phyloP scores from a whole-genome alignment of 352 stramenopile genomes.

The Hyaloperonospora brassicae region DNA sequence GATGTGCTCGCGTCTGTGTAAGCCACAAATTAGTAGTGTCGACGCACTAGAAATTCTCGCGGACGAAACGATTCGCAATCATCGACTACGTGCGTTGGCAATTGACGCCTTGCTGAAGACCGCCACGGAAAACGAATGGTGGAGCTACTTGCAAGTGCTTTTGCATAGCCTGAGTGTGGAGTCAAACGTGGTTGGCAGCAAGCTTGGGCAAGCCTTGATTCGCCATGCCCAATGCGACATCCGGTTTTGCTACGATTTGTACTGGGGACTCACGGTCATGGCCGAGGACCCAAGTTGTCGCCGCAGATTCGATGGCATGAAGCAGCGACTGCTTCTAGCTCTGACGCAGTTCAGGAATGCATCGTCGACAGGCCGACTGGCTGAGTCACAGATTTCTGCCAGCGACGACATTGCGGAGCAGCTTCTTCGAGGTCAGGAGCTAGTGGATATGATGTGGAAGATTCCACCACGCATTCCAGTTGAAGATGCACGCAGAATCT shows the following conservation, averaged over 20 bases:
- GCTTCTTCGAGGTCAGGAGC: slow-evolving; percentile 74
- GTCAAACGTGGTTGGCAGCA: slow-evolving; percentile 49
- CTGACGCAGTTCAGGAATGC: slow-evolving; percentile 61
- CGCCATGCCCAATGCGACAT: slow-evolving; percentile 70
- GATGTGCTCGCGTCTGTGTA: slow-evolving; percentile 78
- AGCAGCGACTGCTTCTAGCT: slow-evolving; percentile 66
- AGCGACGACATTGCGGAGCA: slow-evolving; percentile 67
- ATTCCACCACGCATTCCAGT: slow-evolving; percentile 62
- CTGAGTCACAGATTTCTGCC: slow-evolving; percentile 22
- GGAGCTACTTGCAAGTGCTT: slow-evolving; percentile 64
- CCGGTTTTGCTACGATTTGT: slow-evolving; percentile 79
- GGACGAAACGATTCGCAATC: slow-evolving; percentile 57
- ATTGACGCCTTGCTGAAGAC: slow-evolving; percentile 58
- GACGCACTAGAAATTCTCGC: slow-evolving; percentile 74
- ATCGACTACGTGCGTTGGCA: slow-evolving; percentile 43
- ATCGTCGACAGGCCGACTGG: slow-evolving; percentile 30
- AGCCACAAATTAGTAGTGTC: slow-evolving; percentile 63
- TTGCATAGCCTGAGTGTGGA: slow-evolving; percentile 71
- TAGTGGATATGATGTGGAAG: slow-evolving; percentile 79
- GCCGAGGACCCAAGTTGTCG: slow-evolving; percentile 65
- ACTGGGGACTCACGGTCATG: slow-evolving; percentile 80
- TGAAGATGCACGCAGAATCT: slow-evolving; percentile 42
- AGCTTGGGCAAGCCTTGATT: slow-evolving; percentile 58
- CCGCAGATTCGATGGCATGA: slow-evolving; percentile 76
- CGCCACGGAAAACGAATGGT: slow-evolving; percentile 72